A percentile compares a stretch with the other conserved stretches of the same genome.
phyloP scores from a whole-genome alignment of 306 rosid genomes.

The Quercus cerris region DNA sequence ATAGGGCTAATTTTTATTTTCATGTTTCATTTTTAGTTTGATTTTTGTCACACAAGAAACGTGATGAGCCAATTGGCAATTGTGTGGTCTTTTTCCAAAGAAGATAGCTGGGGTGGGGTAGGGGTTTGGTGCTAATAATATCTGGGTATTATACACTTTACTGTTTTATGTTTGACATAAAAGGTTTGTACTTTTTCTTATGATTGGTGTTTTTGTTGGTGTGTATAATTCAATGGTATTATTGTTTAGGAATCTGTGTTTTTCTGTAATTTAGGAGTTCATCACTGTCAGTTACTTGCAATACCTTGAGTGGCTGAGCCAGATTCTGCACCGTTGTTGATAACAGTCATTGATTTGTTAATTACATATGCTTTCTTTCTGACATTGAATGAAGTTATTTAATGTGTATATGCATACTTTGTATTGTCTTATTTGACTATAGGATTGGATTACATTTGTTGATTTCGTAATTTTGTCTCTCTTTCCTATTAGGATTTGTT shows the following conservation, averaged over 20 bases:
- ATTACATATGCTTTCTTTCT: neutral
- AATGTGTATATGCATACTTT: neutral
- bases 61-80: neutral
- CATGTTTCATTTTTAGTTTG: neutral
- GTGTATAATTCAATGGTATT: neutral
- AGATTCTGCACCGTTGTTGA: no score
- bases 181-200: neutral
- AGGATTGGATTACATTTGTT: neutral
- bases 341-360: neutral
- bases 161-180: neutral
- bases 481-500: conserved; percentile 12
- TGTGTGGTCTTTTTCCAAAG: neutral
- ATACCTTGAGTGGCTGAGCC: no score
- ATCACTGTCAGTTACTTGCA: neutral
- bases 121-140: neutral
- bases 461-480: neutral
- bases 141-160: neutral
- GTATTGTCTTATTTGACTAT: neutral
- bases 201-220: neutral
- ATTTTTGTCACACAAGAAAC: neutral
- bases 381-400: neutral
- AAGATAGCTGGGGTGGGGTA: neutral
- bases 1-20: conserved; percentile 12
- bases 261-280: neutral
- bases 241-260: neutral